A percentile compares a stretch with the other conserved stretches of the same genome.
phyloP scores from a whole-genome alignment of 495 filamentous ascomycete genomes.

The Usnea hakonensis region DNA sequence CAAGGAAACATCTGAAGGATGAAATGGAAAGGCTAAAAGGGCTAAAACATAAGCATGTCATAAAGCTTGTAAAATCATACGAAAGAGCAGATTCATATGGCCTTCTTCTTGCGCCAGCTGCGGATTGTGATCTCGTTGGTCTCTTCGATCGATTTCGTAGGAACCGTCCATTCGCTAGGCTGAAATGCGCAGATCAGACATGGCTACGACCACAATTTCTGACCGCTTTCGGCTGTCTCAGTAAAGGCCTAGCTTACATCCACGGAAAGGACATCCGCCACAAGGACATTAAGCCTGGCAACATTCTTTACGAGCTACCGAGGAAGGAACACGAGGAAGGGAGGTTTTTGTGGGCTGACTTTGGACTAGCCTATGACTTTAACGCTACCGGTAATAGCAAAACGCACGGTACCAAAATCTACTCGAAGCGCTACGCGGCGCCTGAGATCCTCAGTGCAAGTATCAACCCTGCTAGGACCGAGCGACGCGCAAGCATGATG shows the following conservation, averaged over 20 bases:
- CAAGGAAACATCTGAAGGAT: conserved; percentile 7
- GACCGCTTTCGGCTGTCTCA: conserved; percentile 13
- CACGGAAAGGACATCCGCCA: conserved; percentile 3
- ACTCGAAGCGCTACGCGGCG: conserved; percentile 19
- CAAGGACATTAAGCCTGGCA: conserved; percentile 17
- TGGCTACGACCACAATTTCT: conserved; percentile 1
- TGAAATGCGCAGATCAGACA: neutral
- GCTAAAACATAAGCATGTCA: conserved; percentile 15
- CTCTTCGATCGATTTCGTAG: conserved; percentile 3
- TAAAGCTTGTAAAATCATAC: conserved; percentile 18
- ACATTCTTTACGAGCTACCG: conserved; percentile 11
- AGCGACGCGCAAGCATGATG: neutral
- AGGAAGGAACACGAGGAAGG: neutral
- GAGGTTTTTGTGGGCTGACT: conserved; percentile 20
- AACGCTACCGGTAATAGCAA: conserved; percentile 7
- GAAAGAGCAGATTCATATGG: conserved; percentile 10
- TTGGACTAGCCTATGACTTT: conserved; percentile 36
- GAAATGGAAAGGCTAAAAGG: conserved; percentile 10
- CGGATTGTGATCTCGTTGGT: conserved; percentile 6
- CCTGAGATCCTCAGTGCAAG: conserved; percentile 9
- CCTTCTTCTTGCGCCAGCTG: conserved; percentile 13
- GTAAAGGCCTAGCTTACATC: conserved; percentile 4
- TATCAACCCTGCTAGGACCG: neutral
- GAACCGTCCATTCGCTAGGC: neutral
- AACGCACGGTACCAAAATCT: conserved; percentile 9